Evolutionary conservation across 2,329 filamentous ascomycete species (phyloP), one percentile per base, ranked within the genome.

Genomic region (Talaromyces islandicus): DNA sequence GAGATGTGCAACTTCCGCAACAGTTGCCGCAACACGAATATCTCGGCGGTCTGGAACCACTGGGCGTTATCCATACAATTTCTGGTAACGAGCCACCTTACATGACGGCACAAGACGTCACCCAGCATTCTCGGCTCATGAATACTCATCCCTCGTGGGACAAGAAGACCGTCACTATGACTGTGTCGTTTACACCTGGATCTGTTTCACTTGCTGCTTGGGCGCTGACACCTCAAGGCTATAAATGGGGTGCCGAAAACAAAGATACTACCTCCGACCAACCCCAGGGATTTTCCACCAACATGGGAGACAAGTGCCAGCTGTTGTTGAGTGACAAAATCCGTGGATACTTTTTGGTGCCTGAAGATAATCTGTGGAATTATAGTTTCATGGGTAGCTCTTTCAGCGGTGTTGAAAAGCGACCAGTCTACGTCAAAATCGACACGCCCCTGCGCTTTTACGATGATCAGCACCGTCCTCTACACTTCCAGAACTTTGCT

Each of bases 191-290:
- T 78, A 97, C 94, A 0, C 94, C 94, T 0, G 94, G 94, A 63
- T 97, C 92, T 56, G 94, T 99, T 19, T 97, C 93, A 3, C 83
- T 99, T 56, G 90, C 91, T 6, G 92, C 94, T 0, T 99, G 93
- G 92, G 89, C 89, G 4, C 85, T 99, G 46, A 97, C 91, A 1
- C 92, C 94, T 1, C 82, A 88, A 64, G 94, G 94, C 57, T 97
- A 96, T 81, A 93, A 93, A 75, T 99, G 95, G 94, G 94, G 94
- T 65, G 91, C 87, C 1, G 91, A 97, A 72, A 99, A 99, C 83
- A 93, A 89, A 77, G 95, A 99, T 77, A 86, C 87, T 59, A 88
- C 89, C 67, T 96, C 90, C 64, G 94, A 99, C 74, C 91, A 96
- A 74, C 94, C 95, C 0, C 88, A 92, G 65, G 95, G 95, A 43